Conservation (phyloP, 306 rosid species). For the Trifolium repens region DNA sequence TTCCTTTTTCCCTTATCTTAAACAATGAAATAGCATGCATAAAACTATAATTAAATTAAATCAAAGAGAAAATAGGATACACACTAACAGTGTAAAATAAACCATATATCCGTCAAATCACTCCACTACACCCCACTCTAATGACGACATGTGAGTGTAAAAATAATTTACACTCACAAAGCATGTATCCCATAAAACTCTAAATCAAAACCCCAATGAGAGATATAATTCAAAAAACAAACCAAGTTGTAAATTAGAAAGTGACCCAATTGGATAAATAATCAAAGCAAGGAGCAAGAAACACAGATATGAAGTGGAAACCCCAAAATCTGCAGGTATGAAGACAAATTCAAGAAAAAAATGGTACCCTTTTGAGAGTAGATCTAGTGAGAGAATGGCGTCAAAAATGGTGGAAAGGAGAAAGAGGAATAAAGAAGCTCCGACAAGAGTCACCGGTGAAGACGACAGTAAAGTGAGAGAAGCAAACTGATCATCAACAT, state of each 20-base stretch:
- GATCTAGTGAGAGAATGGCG: constrained; percentile 27
- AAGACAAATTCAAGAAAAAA: constrained; percentile 12
- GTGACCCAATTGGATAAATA: constrained; percentile 27
- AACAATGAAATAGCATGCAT: constrained; percentile 5
- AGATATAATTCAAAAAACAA: not conserved
- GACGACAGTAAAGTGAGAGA: constrained; percentile 17
- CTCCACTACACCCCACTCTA: too few species aligned
- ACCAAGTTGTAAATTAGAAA: constrained; percentile 18
- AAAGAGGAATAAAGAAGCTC: not conserved
- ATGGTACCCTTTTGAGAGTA: constrained; percentile 21
- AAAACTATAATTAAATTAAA: not conserved
- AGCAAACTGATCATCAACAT: not conserved
- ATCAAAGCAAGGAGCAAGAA: constrained; percentile 11
- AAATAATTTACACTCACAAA: too few species aligned
- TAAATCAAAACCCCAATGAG: constrained; percentile 24
- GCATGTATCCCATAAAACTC: too few species aligned
- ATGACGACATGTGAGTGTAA: too few species aligned
- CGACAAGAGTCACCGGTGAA: not conserved
- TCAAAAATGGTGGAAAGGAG: not conserved
- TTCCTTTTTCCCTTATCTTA: not conserved
- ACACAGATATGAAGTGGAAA: not conserved
- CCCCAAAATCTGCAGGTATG: not conserved
- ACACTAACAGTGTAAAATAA: too few species aligned
- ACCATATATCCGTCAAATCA: too few species aligned
- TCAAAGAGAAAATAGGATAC: too few species aligned